These are phyloP conservation scores for Globisporangium canariense DNA, from an alignment of 352 stramenopile species.

Conservation along the genomic window DNA sequence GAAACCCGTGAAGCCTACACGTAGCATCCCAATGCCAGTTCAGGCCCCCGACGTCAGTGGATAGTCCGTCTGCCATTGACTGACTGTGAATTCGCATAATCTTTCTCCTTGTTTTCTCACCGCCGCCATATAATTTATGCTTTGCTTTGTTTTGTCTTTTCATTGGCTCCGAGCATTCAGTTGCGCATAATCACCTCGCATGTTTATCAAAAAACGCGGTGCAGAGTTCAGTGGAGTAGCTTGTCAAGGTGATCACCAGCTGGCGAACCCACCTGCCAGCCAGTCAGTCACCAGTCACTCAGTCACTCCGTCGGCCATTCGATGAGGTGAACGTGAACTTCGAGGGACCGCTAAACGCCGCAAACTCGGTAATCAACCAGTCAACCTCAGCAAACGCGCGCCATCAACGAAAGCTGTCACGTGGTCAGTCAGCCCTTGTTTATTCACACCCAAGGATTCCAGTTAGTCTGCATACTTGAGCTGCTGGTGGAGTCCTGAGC, in stretches of 20 bases:
- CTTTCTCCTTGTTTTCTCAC: too few relatives aligned
- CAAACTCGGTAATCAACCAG: neutral
- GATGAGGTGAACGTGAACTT: neutral
- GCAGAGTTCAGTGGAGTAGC: neutral
- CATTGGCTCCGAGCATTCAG: too few relatives aligned
- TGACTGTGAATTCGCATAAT: too few relatives aligned
- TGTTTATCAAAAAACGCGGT: neutral
- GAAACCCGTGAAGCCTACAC: too few relatives aligned
- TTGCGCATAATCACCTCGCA: neutral
- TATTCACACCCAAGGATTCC: too few relatives aligned
- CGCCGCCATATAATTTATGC: too few relatives aligned
- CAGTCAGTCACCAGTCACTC: neutral
- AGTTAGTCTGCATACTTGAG: too few relatives aligned
- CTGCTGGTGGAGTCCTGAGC: too few relatives aligned
- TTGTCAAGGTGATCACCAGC: conserved; percentile 5
- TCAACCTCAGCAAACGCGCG: neutral
- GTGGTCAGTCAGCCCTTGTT: too few relatives aligned
- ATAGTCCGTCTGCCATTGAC: too few relatives aligned
- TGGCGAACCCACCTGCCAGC: neutral
- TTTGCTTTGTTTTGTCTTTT: neutral
- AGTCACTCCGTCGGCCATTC: neutral
- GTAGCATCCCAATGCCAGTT: too few relatives aligned
- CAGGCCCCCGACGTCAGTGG: too few relatives aligned
- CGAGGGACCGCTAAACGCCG: neutral
- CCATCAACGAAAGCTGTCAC: neutral